Evolutionary conservation across 345 rosid genomes (phyloP).

Genomic region (Theobroma cacao): DNA sequence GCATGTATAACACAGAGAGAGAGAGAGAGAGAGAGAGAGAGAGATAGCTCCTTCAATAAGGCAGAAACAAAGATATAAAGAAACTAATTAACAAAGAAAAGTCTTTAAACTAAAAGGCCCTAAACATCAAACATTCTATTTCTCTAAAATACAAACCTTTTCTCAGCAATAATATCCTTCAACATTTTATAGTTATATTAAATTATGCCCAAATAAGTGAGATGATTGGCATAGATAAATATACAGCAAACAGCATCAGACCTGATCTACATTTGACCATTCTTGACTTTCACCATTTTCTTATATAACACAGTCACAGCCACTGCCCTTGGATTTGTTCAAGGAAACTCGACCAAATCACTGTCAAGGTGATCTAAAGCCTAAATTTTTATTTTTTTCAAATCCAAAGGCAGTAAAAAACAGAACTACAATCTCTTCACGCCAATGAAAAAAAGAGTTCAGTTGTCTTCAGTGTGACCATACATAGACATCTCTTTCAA

Average conservation of each 20-base stretch:
- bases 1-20: background rate
- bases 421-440: background rate
- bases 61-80: background rate
- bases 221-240: background rate
- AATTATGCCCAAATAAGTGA: background rate
- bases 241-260: background rate
- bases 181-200: background rate
- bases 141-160: background rate
- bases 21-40: background rate
- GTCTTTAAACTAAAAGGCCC: background rate
- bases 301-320: background rate
- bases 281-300: background rate
- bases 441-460: background rate
- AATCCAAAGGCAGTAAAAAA: background rate
- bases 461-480: background rate
- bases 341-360: background rate
- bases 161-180: background rate
- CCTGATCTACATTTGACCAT: background rate
- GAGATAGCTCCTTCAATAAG: background rate
- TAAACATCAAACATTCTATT: background rate
- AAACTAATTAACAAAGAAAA: background rate
- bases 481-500: background rate
- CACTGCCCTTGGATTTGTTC: background rate
- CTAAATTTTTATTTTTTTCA: background rate
- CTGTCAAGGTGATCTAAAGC: background rate